Conservation (phyloP, 306 rosid genomes). For the Pyrus bretschneideri region DNA sequence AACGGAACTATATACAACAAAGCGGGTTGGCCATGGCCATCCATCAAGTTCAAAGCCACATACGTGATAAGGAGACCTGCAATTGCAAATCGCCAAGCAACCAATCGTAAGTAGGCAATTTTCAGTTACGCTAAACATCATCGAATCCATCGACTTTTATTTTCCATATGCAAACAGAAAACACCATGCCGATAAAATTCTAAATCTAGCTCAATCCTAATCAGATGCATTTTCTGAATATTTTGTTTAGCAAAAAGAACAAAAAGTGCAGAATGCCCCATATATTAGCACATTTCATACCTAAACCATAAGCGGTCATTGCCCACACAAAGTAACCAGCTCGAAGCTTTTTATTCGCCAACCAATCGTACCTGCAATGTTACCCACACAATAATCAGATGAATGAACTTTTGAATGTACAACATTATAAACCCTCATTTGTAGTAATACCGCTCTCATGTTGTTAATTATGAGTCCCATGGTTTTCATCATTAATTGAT, state of each 20-base stretch:
- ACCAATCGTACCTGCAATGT: constrained; percentile 80
- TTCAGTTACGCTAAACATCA: neutral
- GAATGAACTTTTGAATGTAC: neutral
- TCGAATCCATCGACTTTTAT: neutral
- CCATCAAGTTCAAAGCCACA: constrained; percentile 96
- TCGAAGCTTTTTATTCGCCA: constrained; percentile 73
- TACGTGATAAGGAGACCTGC: constrained; percentile 91
- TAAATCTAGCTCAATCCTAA: neutral
- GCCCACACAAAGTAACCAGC: constrained; percentile 93
- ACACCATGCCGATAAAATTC: neutral
- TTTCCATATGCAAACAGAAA: neutral
- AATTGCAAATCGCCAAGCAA: neutral
- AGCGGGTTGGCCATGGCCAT: constrained; percentile 99
- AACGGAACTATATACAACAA: constrained; percentile 93
- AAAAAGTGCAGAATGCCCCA: neutral
- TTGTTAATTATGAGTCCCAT: neutral
- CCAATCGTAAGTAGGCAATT: neutral
- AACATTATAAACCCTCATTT: constrained; percentile 2
- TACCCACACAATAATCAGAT: constrained; percentile 17
- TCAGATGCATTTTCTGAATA: neutral
- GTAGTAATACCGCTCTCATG: neutral
- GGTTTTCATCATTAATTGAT: neutral
- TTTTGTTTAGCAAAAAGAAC: neutral
- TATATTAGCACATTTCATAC: constrained; percentile 35
- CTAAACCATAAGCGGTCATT: constrained; percentile 95